Percentiles rank a stretch among this genome's conserved stretches.
phyloP scores from a whole-genome alignment of 2,329 filamentous ascomycete genomes.

The Hymenoscyphus scutula region DNA sequence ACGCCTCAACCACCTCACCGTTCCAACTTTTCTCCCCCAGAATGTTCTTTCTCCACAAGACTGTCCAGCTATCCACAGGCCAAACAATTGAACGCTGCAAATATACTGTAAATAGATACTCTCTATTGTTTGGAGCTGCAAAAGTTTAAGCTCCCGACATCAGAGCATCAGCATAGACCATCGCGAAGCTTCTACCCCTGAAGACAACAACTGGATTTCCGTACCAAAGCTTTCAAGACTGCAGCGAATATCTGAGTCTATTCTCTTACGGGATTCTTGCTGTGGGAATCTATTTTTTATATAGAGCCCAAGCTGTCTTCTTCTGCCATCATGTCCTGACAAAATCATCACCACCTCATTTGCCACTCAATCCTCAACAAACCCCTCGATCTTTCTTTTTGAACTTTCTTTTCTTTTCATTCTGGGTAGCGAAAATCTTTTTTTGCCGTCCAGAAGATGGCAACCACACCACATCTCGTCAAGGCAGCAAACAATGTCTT shows the following conservation, averaged over 20 bases:
- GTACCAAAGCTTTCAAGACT: background rate
- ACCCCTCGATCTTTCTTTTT: background rate
- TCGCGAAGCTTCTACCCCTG: background rate
- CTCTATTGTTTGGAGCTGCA: background rate
- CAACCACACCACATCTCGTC: background rate
- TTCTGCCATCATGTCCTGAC: background rate
- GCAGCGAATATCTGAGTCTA: background rate
- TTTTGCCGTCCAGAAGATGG: background rate
- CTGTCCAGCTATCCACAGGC: conserved; percentile 3
- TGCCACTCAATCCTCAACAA: background rate
- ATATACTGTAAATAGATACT: conserved; percentile 1
- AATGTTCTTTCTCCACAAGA: conserved; percentile 1
- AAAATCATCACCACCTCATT: background rate
- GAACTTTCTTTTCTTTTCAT: background rate
- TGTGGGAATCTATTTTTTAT: background rate
- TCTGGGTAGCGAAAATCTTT: background rate
- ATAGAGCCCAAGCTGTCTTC: background rate
- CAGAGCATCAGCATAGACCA: background rate
- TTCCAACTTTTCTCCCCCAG: background rate
- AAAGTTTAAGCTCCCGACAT: background rate
- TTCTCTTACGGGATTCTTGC: background rate
- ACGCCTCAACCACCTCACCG: background rate
- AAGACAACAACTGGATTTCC: background rate
- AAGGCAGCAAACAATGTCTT: background rate
- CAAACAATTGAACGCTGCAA: background rate